A percentile compares a stretch with the other conserved stretches of the same genome.
These are phyloP conservation scores for Dioszegia hungarica DNA, from an alignment of 768 basidiomycete genomes.

Conservation along the genomic window DNA sequence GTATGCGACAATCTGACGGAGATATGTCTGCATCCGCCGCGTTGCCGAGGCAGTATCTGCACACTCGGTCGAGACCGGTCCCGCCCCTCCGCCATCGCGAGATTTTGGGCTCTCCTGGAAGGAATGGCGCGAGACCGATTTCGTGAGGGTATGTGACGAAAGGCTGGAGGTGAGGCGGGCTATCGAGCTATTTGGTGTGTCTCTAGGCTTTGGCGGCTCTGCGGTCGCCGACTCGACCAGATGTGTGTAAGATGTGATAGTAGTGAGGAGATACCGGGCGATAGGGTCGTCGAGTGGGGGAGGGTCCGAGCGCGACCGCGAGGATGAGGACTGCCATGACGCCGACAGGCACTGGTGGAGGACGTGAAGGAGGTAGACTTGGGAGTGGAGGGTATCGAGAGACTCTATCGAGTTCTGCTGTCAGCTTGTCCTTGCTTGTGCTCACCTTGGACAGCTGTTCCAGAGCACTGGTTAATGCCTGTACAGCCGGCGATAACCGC, in stretches of 20 bases:
- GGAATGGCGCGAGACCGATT: constrained; percentile 14
- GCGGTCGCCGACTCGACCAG: constrained; percentile 46
- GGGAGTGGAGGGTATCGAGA: constrained; percentile 75
- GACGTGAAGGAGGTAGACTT: constrained; percentile 78
- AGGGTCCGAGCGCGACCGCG: constrained; percentile 56
- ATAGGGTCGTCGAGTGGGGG: constrained; percentile 73
- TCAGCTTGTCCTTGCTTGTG: constrained; percentile 9
- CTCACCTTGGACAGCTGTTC: constrained; percentile 71
- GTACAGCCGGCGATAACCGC: constrained; percentile 73
- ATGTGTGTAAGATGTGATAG: constrained; percentile 75
- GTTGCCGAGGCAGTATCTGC: constrained; percentile 10
- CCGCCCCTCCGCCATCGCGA: not conserved
- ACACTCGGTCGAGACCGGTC: constrained; percentile 13
- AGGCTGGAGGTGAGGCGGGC: constrained; percentile 1
- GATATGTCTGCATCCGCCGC: constrained; percentile 28
- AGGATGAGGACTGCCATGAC: constrained; percentile 60
- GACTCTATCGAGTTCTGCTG: constrained; percentile 47
- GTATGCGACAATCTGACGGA: constrained; percentile 69
- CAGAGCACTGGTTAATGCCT: constrained; percentile 68
- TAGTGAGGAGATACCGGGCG: constrained; percentile 72
- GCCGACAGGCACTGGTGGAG: constrained; percentile 71
- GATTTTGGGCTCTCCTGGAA: constrained; percentile 5
- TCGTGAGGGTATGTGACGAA: not conserved
- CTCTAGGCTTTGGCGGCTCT: not conserved
- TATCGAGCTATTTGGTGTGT: not conserved